These are phyloP conservation scores for Trametes pubescens DNA, from an alignment of 1,284 basidiomycete genomes.

Conservation along the genomic window DNA sequence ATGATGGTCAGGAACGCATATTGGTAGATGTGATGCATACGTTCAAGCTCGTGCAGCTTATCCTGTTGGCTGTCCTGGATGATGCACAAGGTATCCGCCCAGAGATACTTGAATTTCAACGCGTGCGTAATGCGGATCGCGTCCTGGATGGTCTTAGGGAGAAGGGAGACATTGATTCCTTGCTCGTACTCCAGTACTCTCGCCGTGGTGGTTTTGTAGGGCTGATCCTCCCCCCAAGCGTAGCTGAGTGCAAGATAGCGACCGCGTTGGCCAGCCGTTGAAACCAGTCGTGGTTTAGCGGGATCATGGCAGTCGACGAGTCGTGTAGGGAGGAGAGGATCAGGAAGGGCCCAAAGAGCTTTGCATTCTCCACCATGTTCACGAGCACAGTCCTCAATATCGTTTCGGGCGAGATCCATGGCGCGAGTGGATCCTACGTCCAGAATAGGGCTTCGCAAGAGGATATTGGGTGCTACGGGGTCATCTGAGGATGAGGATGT, in stretches of 20 bases:
- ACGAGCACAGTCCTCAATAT: background rate
- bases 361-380: background rate
- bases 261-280: background rate
- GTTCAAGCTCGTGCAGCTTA: constrained; percentile 7
- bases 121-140: background rate
- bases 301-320: constrained; percentile 22
- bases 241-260: constrained; percentile 25
- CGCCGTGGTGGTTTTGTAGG: constrained; percentile 7
- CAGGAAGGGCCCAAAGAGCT: background rate
- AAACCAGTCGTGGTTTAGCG: background rate
- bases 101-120: constrained; percentile 6
- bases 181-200: constrained; percentile 2
- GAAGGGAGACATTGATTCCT: background rate
- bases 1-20: constrained; percentile 12
- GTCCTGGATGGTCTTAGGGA: constrained; percentile 12
- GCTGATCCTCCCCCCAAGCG: constrained; percentile 24
- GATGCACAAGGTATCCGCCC: constrained; percentile 14
- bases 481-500: background rate
- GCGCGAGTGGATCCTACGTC: background rate
- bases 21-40: constrained; percentile 6
- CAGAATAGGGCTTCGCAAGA: background rate
- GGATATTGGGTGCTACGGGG: background rate
- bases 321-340: constrained; percentile 16
- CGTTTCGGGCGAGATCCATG: background rate
- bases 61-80: constrained; percentile 13